Percentiles rank a stretch among this genome's conserved stretches.
These are phyloP conservation scores for Termitomyces sp. DNA, from an alignment of 768 basidiomycete species.

Conservation along the genomic window DNA sequence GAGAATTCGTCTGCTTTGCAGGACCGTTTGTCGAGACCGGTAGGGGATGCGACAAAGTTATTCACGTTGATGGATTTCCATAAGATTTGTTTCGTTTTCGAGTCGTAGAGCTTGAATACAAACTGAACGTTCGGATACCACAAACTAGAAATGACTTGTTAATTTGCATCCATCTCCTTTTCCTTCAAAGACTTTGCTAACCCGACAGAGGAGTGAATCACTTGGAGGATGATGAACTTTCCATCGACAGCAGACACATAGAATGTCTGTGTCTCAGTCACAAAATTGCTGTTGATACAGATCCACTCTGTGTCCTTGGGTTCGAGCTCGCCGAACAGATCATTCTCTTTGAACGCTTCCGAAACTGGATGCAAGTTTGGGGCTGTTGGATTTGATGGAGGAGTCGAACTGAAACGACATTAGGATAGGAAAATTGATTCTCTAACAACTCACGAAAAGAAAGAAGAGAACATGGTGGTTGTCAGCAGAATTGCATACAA, in stretches of 20 bases:
- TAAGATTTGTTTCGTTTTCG: constrained; percentile 60
- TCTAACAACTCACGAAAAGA: constrained; percentile 63
- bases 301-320: constrained; percentile 77
- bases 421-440: background rate
- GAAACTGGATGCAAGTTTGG: constrained; percentile 85
- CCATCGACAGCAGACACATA: constrained; percentile 43
- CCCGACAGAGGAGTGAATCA: constrained; percentile 20
- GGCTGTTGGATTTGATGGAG: constrained; percentile 58
- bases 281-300: constrained; percentile 75
- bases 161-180: constrained; percentile 9
- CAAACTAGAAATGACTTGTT: constrained; percentile 41
- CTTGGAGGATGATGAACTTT: constrained; percentile 14
- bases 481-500: constrained; percentile 9
- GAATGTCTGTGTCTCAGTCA: constrained; percentile 86
- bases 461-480: constrained; percentile 67
- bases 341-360: constrained; percentile 42
- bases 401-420: constrained; percentile 35
- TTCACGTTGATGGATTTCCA: constrained; percentile 89
- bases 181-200: constrained; percentile 9
- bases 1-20: constrained; percentile 83
- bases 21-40: constrained; percentile 79
- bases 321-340: constrained; percentile 73
- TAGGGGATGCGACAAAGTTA: constrained; percentile 74
- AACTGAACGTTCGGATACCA: constrained; percentile 97
- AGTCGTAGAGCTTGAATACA: constrained; percentile 83